These are phyloP conservation scores for Trichodelitschia bisporula DNA, from an alignment of 495 filamentous ascomycete species.

Conservation along the genomic window DNA sequence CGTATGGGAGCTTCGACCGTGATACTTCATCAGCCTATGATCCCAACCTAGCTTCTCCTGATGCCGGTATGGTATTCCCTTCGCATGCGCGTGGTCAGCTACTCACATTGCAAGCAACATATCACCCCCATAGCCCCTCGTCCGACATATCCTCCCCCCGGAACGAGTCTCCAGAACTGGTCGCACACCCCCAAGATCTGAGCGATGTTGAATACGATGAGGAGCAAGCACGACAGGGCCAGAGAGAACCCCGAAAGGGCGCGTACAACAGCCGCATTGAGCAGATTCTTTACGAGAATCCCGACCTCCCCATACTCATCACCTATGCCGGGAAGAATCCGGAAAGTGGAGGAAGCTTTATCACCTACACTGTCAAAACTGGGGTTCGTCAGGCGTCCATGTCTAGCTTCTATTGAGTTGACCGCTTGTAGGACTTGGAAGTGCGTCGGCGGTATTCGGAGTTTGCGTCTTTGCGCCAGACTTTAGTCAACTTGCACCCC, in stretches of 20 bases:
- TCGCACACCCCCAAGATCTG: conserved; percentile 28
- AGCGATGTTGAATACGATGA: conserved; percentile 38
- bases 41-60: conserved; percentile 37
- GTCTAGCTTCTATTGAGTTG: too few relatives aligned
- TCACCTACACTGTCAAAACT: conserved; percentile 90
- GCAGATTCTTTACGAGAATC: conserved; percentile 88
- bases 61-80: conserved; percentile 20
- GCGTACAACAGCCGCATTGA: conserved; percentile 89
- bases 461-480: conserved; percentile 77
- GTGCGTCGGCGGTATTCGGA: conserved; percentile 90
- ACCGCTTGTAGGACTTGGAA: conserved; percentile 49
- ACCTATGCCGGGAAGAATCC: conserved; percentile 85
- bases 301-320: conserved; percentile 68
- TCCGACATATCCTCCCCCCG: conserved; percentile 14
- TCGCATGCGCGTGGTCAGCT: conserved; percentile 7
- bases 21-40: conserved; percentile 53
- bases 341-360: conserved; percentile 72
- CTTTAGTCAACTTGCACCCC: conserved; percentile 72
- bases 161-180: conserved; percentile 31
- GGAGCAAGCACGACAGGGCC: conserved; percentile 18
- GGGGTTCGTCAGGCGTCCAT: conserved; percentile 58
- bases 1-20: conserved; percentile 74
- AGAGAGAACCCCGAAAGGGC: conserved; percentile 37
- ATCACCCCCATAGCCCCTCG: conserved; percentile 19
- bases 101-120: conserved; percentile 8